Evolutionary conservation across 2,329 filamentous ascomycete genomes (phyloP).

Genomic region (Aschersonia sp.): DNA sequence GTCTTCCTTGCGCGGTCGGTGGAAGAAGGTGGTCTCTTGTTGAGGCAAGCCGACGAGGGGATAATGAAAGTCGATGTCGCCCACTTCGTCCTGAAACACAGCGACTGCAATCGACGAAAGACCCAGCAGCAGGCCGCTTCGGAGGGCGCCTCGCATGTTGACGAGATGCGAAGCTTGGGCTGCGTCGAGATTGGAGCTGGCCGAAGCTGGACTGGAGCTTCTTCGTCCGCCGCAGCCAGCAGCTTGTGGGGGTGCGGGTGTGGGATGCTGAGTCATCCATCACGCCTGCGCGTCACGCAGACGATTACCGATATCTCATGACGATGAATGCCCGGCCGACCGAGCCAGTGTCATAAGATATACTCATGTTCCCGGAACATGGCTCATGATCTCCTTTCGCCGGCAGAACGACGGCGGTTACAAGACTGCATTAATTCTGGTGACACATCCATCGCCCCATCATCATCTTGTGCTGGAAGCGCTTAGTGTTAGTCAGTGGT

Average conservation of each 20-base stretch:
- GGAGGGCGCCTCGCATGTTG: constrained; percentile 21
- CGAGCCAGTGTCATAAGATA: no score
- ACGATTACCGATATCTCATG: no score
- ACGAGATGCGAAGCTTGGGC: constrained; percentile 1
- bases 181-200: constrained; percentile 4
- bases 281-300: not conserved
- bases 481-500: no score
- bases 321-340: no score
- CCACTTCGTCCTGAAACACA: constrained; percentile 83
- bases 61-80: constrained; percentile 85
- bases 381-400: no score
- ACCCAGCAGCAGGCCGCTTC: constrained; percentile 22
- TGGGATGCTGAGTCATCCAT: not conserved
- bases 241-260: not conserved
- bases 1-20: constrained; percentile 66
- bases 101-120: constrained; percentile 35
- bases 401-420: no score
- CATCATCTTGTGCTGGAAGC: no score
- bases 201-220: not conserved
- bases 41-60: constrained; percentile 74
- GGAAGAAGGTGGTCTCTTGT: constrained; percentile 82
- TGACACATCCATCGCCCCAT: no score
- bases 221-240: not conserved
- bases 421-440: no score
- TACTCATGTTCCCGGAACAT: no score